Conservation (phyloP, 2,329 filamentous ascomycete genomes). For the Amylocarpus encephaloides region DNA sequence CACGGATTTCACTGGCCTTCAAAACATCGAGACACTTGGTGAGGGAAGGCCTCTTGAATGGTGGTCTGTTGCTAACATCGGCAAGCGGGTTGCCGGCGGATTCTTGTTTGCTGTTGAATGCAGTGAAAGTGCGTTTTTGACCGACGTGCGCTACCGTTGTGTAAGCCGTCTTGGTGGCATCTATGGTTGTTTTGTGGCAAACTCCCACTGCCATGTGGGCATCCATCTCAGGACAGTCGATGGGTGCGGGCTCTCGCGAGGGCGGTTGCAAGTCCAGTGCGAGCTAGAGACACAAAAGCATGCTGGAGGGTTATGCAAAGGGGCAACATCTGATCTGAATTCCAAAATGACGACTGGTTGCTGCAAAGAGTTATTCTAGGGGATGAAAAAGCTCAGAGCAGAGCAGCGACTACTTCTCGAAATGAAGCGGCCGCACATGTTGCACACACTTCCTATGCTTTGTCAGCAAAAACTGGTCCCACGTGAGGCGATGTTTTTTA, state of each 20-base stretch:
- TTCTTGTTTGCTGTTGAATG: conserved; percentile 7
- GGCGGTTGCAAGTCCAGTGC: too few relatives aligned
- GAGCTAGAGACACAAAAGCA: too few relatives aligned
- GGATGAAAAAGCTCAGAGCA: too few relatives aligned
- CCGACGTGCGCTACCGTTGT: conserved; percentile 19
- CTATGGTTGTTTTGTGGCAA: conserved; percentile 23
- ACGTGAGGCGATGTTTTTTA: background rate
- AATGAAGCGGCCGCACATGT: too few relatives aligned
- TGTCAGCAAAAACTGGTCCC: too few relatives aligned
- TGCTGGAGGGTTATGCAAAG: background rate
- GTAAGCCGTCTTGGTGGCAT: conserved; percentile 13
- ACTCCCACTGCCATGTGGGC: conserved; percentile 1
- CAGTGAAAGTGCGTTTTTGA: conserved; percentile 22
- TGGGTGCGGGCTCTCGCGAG: background rate
- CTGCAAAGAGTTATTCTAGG: too few relatives aligned
- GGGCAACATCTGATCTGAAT: background rate
- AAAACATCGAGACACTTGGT: conserved; percentile 23
- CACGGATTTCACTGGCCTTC: conserved; percentile 41
- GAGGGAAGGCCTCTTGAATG: conserved; percentile 17
- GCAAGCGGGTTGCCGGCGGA: background rate
- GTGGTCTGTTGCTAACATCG: conserved; percentile 13
- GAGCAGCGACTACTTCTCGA: too few relatives aligned
- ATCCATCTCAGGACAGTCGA: background rate
- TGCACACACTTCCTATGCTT: too few relatives aligned
- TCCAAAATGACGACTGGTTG: too few relatives aligned